phyloP scores from a whole-genome alignment of 192 early-diverging fungal genomes.

The Oehlia diaphana region DNA sequence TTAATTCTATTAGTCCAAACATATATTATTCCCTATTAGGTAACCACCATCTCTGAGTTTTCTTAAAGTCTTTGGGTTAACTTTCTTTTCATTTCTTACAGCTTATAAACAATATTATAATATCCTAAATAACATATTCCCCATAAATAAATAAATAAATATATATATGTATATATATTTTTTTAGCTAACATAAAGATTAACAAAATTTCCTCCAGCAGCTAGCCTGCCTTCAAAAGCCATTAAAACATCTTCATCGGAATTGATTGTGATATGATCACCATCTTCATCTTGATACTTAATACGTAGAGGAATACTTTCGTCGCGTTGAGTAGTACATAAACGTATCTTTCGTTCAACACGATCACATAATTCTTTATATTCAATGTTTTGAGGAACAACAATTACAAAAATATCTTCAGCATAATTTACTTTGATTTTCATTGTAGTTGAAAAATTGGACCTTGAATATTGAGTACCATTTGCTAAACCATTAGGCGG shows the following conservation, averaged over 20 bases:
- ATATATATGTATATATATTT: too few relatives aligned
- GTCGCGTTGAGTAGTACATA: conserved; percentile 66
- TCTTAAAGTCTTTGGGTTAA: too few relatives aligned
- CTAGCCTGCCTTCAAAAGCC: conserved; percentile 77
- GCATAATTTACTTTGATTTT: conserved; percentile 91
- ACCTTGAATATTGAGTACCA: conserved; percentile 36
- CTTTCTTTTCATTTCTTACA: too few relatives aligned
- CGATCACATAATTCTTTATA: conserved; percentile 76
- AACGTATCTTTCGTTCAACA: conserved; percentile 88
- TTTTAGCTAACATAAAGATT: conserved; percentile 55
- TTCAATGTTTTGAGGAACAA: conserved; percentile 74
- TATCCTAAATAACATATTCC: too few relatives aligned
- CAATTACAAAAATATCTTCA: conserved; percentile 85
- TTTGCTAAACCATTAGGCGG: conserved; percentile 33
- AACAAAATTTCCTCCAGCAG: conserved; percentile 46
- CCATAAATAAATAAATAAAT: too few relatives aligned
- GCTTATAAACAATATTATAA: too few relatives aligned
- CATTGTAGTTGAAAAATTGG: conserved; percentile 46
- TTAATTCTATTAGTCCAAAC: too few relatives aligned
- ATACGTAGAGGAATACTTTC: conserved; percentile 64
- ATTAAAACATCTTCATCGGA: conserved; percentile 89
- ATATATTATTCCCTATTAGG: too few relatives aligned
- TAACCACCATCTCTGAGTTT: too few relatives aligned
- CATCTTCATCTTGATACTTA: conserved; percentile 92
- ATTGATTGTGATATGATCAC: conserved; percentile 84